Percentiles rank a stretch among this genome's conserved stretches.
Conservation (phyloP, 257 asterid genomes). For the Anisodus acutangulus region DNA sequence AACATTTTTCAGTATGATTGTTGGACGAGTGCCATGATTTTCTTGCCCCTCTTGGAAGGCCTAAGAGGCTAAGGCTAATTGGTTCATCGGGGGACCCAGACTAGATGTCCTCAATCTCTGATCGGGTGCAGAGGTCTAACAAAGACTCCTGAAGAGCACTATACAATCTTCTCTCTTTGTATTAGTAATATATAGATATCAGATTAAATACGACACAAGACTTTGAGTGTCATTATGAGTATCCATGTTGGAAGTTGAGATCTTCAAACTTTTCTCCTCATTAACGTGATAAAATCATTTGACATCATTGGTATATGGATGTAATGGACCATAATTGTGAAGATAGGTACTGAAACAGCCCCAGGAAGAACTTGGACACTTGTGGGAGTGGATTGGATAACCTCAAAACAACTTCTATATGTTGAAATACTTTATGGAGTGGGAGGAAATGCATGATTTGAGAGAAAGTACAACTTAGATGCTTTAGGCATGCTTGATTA, state of each 20-base stretch:
- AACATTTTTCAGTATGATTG: not conserved
- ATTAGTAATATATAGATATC: not conserved
- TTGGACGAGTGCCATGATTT: not conserved
- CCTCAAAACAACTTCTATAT: not conserved
- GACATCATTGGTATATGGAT: not conserved
- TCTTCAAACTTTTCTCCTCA: not conserved
- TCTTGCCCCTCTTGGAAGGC: not conserved
- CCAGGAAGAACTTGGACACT: not conserved
- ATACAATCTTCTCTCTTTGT: not conserved
- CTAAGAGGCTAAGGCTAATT: not conserved
- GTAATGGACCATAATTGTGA: not conserved
- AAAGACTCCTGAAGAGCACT: not conserved
- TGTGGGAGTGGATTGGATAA: not conserved
- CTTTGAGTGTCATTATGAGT: not conserved
- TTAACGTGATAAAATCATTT: not conserved
- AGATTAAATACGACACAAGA: not conserved
- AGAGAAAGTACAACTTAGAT: not conserved
- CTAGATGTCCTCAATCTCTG: not conserved
- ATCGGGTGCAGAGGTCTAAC: not conserved
- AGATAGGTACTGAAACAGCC: not conserved
- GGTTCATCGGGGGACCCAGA: not conserved
- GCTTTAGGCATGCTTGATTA: no score
- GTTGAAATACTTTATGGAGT: not conserved
- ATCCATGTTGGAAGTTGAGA: not conserved
- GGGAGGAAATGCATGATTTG: not conserved